phyloP scores from a whole-genome alignment of 2,329 filamentous ascomycete species.

The Setomelanomma holmii region DNA sequence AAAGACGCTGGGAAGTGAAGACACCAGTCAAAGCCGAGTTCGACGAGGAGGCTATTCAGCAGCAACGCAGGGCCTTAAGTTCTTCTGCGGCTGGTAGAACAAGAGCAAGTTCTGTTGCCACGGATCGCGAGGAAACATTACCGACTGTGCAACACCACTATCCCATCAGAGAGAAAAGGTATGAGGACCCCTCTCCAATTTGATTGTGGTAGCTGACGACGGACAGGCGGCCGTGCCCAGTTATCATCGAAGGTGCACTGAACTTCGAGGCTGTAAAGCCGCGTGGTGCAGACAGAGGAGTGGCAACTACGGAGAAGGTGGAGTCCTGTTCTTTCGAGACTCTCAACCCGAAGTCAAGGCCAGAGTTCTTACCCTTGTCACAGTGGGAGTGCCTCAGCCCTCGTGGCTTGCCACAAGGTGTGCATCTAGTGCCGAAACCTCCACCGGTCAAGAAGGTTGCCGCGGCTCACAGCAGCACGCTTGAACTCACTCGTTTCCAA shows the following conservation, averaged over 20 bases:
- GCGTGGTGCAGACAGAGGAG: constrained; percentile 17
- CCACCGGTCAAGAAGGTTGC: constrained; percentile 21
- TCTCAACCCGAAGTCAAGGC: constrained; percentile 16
- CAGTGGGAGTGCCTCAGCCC: constrained; percentile 44
- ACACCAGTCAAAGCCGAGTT: constrained; percentile 26
- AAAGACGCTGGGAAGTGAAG: constrained; percentile 32
- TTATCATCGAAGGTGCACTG: constrained; percentile 24
- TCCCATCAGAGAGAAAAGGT: constrained; percentile 9
- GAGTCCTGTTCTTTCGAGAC: constrained; percentile 17
- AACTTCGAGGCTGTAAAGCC: constrained; percentile 31
- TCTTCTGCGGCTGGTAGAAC: constrained; percentile 34
- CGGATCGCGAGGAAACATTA: not conserved
- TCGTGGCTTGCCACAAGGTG: constrained; percentile 21
- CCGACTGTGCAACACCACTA: too few relatives aligned
- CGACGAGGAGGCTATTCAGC: constrained; percentile 29
- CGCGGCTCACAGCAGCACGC: constrained; percentile 24
- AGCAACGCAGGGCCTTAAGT: constrained; percentile 31
- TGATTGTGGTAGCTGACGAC: constrained; percentile 7
- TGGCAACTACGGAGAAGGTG: constrained; percentile 2
- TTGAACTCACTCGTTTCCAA: constrained; percentile 54
- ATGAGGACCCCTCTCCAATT: not conserved
- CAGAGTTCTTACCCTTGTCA: constrained; percentile 38
- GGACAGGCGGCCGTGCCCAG: constrained; percentile 20
- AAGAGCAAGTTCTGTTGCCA: constrained; percentile 24
- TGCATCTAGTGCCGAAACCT: constrained; percentile 24